Conservation (phyloP, 345 rosid genomes). For the Limnanthes douglasii region DNA sequence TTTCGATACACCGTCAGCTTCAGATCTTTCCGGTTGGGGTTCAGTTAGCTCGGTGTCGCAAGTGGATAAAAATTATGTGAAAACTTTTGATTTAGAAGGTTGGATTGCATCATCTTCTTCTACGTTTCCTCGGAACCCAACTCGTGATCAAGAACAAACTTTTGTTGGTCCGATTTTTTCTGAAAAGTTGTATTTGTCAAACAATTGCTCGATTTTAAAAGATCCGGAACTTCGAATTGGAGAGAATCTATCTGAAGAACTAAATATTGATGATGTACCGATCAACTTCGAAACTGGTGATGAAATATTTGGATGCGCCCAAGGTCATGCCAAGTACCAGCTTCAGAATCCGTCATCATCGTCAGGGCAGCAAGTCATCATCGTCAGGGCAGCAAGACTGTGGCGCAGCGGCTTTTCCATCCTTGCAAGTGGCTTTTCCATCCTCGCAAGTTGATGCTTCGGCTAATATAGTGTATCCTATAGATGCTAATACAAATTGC, state of each 20-base stretch:
- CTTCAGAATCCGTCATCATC: slow-evolving; percentile 19
- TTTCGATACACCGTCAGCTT: slow-evolving; percentile 18
- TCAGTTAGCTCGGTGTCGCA: too few relatives aligned
- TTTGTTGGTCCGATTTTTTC: slow-evolving; percentile 13
- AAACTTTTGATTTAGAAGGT: too few relatives aligned
- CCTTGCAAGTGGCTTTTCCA: slow-evolving; percentile 19
- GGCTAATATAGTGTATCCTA: slow-evolving; percentile 12
- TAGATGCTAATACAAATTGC: slow-evolving; percentile 13
- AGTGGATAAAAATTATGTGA: slow-evolving; percentile 10
- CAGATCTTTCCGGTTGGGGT: slow-evolving; percentile 6
- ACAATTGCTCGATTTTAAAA: too few relatives aligned
- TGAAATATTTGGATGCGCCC: slow-evolving; percentile 21
- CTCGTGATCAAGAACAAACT: slow-evolving; percentile 23
- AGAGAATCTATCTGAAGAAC: slow-evolving; percentile 28
- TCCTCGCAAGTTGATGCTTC: slow-evolving; percentile 17
- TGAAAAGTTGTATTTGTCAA: too few relatives aligned
- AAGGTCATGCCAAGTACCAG: slow-evolving; percentile 14
- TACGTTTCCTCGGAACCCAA: slow-evolving; percentile 9
- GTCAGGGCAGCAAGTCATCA: slow-evolving; percentile 19
- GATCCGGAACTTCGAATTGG: slow-evolving; percentile 18
- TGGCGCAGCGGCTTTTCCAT: too few relatives aligned
- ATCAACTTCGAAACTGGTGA: slow-evolving; percentile 18
- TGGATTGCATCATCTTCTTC: too few relatives aligned
- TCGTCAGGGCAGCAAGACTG: slow-evolving; percentile 27
- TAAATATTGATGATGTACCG: slow-evolving; percentile 23